Base-by-base conservation (phyloP, 257 asterid genomes). In the Fraxinus excelsior region DNA sequence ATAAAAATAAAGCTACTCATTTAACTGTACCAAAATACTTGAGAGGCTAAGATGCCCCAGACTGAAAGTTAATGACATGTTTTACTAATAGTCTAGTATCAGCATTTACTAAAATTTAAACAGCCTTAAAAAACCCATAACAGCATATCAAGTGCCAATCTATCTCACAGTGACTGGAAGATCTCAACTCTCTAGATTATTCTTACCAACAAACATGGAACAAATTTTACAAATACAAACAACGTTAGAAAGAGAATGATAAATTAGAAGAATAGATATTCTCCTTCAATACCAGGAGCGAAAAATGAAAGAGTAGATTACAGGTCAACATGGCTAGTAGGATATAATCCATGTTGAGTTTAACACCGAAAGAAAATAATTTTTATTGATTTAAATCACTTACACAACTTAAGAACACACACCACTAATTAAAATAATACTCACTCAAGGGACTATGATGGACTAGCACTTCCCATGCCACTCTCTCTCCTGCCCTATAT, bases 1-100 rank as follows among this genome's bases (percentile, higher is more conserved):
- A 16, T 1, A 46, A 14, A 14, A 46, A 78, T 51, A 73, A 80
- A 42, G 73, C 23, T 25, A 19, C 46, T 64, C 40, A 67, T 58
- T 69, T 46, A 23, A 58, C 38, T 67, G 62, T 10, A 35, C 72
- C 16, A 14, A 46, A 46, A 46, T 14, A 46, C n/a, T 76, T 60
- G 10, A 19, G 74, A 46, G 37, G 73, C 64, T 31, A 28, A 37
- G 77, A 44, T 56, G 74, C 51, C 73, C n/a, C 35, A 29, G 40
- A 60, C 46, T 26, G 12, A 31, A 74, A 25, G 28, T 19, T 42
- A 37, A 62, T 4, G 56, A 46, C 56, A 4, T 46, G n/a, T 14
- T 46, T 13, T 46, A 46, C 56, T 14, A 16, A 2, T 37, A 37
- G 2, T 37, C 11, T 37, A 7, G 16, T 11, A 10, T 40, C 49